Conservation (phyloP, 768 basidiomycete species). For the Leccinum arenicola region DNA sequence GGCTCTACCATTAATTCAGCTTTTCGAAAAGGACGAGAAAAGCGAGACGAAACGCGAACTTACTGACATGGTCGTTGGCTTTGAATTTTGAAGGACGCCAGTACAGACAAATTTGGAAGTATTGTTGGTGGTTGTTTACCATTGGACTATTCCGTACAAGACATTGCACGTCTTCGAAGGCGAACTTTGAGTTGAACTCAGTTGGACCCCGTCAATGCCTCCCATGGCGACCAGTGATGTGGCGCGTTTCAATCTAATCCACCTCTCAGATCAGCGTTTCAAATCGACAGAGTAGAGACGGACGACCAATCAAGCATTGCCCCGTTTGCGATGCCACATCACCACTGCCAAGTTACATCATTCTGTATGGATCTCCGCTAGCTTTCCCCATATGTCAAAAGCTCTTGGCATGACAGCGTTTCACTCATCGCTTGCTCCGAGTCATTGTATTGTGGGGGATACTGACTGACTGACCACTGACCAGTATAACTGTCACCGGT, state of each 20-base stretch:
- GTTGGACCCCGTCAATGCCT: neutral
- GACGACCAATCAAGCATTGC: neutral
- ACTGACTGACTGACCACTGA: neutral
- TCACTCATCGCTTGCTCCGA: neutral
- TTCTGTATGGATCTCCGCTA: neutral
- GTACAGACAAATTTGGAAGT: slow-evolving; percentile 18
- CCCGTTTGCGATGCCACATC: neutral
- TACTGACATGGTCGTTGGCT: slow-evolving; percentile 26
- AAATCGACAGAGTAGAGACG: neutral
- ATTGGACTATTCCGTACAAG: neutral
- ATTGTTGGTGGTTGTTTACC: slow-evolving; percentile 20
- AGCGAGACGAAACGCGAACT: slow-evolving; percentile 3
- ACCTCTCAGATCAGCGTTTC: neutral
- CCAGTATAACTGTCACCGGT: neutral
- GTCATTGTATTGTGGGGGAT: neutral
- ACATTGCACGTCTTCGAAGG: no score
- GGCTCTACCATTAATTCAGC: slow-evolving; percentile 17
- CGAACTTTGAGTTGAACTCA: neutral
- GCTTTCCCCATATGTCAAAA: neutral
- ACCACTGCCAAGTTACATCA: neutral
- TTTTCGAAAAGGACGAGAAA: neutral
- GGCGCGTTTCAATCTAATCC: neutral
- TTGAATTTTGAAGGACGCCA: slow-evolving; percentile 10
- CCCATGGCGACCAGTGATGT: neutral
- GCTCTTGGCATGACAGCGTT: neutral